Evolutionary conservation across 2,329 filamentous ascomycete species (phyloP).

Genomic region (Penicillium palitans): DNA sequence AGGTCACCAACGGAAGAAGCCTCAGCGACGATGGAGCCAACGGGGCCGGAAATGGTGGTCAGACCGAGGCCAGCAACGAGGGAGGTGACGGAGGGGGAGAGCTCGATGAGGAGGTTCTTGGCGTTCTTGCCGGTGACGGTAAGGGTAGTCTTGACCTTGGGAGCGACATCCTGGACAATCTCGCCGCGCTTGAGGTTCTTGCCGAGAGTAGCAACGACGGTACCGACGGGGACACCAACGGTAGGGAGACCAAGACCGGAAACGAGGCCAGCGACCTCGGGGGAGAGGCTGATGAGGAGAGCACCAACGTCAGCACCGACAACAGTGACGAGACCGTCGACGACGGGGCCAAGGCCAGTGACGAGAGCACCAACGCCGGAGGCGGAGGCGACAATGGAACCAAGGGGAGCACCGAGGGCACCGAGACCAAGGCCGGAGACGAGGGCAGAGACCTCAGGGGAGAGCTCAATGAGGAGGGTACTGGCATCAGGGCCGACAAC

Average conservation of each 20-base stretch:
- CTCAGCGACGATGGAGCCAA: constrained; percentile 30
- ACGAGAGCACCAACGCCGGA: constrained; percentile 29
- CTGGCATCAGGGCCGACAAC: constrained; percentile 31
- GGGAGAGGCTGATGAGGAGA: constrained; percentile 35
- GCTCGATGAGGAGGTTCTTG: constrained; percentile 16
- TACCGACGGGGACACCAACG: constrained; percentile 31
- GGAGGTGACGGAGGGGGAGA: constrained; percentile 26
- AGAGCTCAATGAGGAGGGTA: constrained; percentile 34
- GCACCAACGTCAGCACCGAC: constrained; percentile 31
- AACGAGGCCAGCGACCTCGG: constrained; percentile 29
- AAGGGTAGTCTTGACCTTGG: constrained; percentile 9
- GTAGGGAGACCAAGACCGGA: constrained; percentile 32
- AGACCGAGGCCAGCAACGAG: constrained; percentile 34
- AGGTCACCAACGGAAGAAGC: constrained; percentile 31
- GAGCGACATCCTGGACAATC: constrained; percentile 16
- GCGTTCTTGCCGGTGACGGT: constrained; percentile 12
- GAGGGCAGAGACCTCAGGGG: constrained; percentile 32
- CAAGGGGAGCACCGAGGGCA: constrained; percentile 28
- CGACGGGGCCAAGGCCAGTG: constrained; percentile 24
- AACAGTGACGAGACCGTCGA: constrained; percentile 34
- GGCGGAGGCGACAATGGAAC: constrained; percentile 30
- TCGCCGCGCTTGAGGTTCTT: constrained; percentile 32
- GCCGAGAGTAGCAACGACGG: constrained; percentile 29
- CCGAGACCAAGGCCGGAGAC: constrained; percentile 32
- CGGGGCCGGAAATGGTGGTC: constrained; percentile 27